Conservation (phyloP, 202 grass and related monocot species). For the Saccharum hybrid region DNA sequence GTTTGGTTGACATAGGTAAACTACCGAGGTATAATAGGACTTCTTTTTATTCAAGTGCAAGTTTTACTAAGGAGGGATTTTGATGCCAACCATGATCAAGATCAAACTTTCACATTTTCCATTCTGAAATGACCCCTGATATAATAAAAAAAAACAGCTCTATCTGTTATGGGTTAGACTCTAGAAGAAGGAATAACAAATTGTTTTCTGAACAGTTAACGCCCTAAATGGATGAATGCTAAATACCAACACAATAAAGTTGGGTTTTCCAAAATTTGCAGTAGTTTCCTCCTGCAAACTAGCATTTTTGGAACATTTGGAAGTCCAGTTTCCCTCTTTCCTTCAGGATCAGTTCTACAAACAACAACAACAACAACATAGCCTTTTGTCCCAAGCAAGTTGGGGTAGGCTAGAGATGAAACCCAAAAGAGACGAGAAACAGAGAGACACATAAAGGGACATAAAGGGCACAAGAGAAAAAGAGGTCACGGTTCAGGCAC, state of each 20-base stretch:
- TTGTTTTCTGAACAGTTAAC: background rate
- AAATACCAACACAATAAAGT: background rate
- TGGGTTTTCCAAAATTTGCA: background rate
- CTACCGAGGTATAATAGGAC: background rate
- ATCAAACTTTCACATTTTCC: constrained; percentile 16
- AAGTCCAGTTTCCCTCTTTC: background rate
- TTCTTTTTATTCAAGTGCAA: background rate
- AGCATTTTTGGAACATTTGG: constrained; percentile 13
- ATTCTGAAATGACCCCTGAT: background rate
- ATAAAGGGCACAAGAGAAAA: too few species aligned
- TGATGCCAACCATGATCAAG: background rate
- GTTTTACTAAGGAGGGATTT: too few species aligned
- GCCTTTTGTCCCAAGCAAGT: too few species aligned
- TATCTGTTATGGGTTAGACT: constrained; percentile 22
- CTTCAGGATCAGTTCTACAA: background rate
- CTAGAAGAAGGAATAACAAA: background rate
- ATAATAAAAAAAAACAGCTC: background rate
- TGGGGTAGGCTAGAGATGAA: too few species aligned
- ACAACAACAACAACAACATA: too few species aligned
- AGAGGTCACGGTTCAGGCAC: too few species aligned
- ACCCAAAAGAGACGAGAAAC: too few species aligned
- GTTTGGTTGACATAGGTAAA: constrained; percentile 11
- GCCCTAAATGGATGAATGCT: background rate
- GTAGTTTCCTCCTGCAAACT: constrained; percentile 1
- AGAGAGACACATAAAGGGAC: too few species aligned